Conservation (phyloP, 208 protist genomes). For the Angomonas ambiguus region DNA sequence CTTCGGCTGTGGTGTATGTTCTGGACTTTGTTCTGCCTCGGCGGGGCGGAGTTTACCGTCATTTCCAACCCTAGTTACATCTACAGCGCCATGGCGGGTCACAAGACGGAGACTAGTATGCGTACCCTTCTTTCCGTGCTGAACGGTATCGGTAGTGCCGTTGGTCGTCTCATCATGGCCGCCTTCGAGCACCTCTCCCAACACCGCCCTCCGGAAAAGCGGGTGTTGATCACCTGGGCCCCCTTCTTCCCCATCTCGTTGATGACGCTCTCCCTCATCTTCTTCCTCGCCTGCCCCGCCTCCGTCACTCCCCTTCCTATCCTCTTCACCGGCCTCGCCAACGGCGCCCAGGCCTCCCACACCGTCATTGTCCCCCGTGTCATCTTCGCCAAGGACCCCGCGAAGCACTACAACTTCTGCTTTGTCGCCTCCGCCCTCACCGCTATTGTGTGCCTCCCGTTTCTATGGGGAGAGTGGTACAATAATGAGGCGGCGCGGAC, state of each 20-base stretch:
- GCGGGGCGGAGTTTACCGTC: conserved; percentile 39
- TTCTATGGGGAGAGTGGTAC: conserved; percentile 59
- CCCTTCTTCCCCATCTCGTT: conserved; percentile 35
- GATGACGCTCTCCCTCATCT: conserved; percentile 32
- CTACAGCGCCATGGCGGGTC: conserved; percentile 33
- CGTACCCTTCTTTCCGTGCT: conserved; percentile 48
- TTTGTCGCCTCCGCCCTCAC: conserved; percentile 27
- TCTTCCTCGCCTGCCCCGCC: conserved; percentile 34
- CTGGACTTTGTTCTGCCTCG: conserved; percentile 39
- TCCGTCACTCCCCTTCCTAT: conserved; percentile 44
- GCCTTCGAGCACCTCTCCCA: conserved; percentile 51
- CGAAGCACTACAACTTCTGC: conserved; percentile 72
- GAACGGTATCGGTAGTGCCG: conserved; percentile 57
- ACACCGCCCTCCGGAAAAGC: conserved; percentile 43
- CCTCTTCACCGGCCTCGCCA: conserved; percentile 41
- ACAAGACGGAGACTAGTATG: conserved; percentile 20
- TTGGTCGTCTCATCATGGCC: conserved; percentile 52
- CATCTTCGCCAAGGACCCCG: conserved; percentile 59
- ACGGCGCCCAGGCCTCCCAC: conserved; percentile 40
- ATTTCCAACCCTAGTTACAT: conserved; percentile 55
- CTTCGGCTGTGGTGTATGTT: conserved; percentile 45
- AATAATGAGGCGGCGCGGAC: neutral
- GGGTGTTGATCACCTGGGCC: conserved; percentile 47
- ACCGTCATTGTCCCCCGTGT: conserved; percentile 49
- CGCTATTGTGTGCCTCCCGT: conserved; percentile 43